These are phyloP conservation scores for Curvularia spicifera DNA, from an alignment of 2,329 filamentous ascomycete genomes.

Conservation along the genomic window DNA sequence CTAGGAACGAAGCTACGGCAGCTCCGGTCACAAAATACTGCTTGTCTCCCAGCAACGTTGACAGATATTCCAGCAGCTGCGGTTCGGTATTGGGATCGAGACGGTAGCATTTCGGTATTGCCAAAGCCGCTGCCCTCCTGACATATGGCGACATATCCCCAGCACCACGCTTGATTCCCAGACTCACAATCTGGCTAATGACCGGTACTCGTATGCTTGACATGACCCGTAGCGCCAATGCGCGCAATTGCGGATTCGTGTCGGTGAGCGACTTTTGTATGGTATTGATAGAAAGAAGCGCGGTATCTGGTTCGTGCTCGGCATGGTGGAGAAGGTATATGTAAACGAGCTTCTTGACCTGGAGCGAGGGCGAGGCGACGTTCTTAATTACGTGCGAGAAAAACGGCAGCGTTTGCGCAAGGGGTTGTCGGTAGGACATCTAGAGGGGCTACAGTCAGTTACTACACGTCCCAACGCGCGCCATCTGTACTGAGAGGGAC, in stretches of 20 bases:
- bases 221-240: slow-evolving; percentile 94
- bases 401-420: slow-evolving; percentile 73
- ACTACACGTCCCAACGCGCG: slow-evolving; percentile 16
- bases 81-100: slow-evolving; percentile 86
- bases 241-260: slow-evolving; percentile 85
- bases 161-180: slow-evolving; percentile 92
- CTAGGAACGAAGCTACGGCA: slow-evolving; percentile 85
- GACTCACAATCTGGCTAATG: slow-evolving; percentile 94
- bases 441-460: slow-evolving; percentile 51
- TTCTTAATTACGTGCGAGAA: slow-evolving; percentile 99
- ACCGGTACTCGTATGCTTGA: slow-evolving; percentile 95
- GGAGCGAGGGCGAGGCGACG: slow-evolving; percentile 88
- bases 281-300: slow-evolving; percentile 95
- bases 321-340: slow-evolving; percentile 95
- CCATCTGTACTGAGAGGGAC: slow-evolving; percentile 1
- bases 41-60: slow-evolving; percentile 80
- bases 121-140: slow-evolving; percentile 87
- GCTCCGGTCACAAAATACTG: slow-evolving; percentile 98
- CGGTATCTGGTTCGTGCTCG: slow-evolving; percentile 93
- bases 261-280: slow-evolving; percentile 98
- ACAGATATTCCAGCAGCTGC: slow-evolving; percentile 82
- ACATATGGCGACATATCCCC: slow-evolving; percentile 96
- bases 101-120: slow-evolving; percentile 94
- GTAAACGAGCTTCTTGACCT: slow-evolving; percentile 98
- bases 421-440: slow-evolving; percentile 94